phyloP scores from a whole-genome alignment of 116 monocot species.

The Cymodocea nodosa region DNA sequence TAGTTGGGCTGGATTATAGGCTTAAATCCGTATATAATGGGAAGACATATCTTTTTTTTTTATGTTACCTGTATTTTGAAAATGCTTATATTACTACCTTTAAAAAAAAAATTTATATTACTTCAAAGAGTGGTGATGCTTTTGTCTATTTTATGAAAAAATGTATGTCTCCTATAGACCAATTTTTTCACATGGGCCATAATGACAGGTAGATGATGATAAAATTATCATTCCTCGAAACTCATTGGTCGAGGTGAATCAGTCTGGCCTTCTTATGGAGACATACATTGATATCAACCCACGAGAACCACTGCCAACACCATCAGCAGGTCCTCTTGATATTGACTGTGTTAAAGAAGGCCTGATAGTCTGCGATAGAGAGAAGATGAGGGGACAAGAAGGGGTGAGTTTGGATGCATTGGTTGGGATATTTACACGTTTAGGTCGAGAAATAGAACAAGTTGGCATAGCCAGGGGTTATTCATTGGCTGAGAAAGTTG shows the following conservation, averaged over 20 bases:
- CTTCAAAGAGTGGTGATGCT: too few relatives aligned
- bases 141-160: too few relatives aligned
- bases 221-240: conserved; percentile 80
- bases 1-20: too few relatives aligned
- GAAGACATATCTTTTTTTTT: too few relatives aligned
- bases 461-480: conserved; percentile 67
- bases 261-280: conserved; percentile 97
- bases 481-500: conserved; percentile 76
- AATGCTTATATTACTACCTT: too few relatives aligned
- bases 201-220: conserved; percentile 75
- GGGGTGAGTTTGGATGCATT: conserved; percentile 92
- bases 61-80: too few relatives aligned
- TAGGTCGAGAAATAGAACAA: conserved; percentile 88
- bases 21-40: too few relatives aligned
- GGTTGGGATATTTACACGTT: conserved; percentile 86
- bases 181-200: neutral
- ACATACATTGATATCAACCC: conserved; percentile 92
- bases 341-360: conserved; percentile 65
- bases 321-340: conserved; percentile 69
- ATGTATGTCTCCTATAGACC: too few relatives aligned
- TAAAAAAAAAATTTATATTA: too few relatives aligned
- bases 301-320: conserved; percentile 75
- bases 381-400: conserved; percentile 59
- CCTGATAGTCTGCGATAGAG: conserved; percentile 81
- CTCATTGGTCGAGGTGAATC: conserved; percentile 87